Base-by-base conservation (phyloP, 2,329 filamentous ascomycete species). In the Colletotrichum zoysiae region DNA sequence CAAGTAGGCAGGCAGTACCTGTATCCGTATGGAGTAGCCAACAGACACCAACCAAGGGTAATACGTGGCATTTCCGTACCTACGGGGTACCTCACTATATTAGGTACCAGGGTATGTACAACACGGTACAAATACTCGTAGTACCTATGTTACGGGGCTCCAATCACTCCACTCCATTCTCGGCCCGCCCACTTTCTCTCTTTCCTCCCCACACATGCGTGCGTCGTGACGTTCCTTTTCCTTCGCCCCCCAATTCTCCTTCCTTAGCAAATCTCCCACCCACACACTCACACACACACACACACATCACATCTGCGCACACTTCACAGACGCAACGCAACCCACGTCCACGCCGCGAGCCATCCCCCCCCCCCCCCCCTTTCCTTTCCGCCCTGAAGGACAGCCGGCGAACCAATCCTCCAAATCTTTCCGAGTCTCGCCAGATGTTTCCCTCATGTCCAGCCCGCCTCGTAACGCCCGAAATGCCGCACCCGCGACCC, bases 401-500 rank as follows among this genome's bases (percentile, higher is more conserved):
- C 74, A 71, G 62, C 68, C 65, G 73, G 75, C 74, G 76, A 78
- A 78, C 76, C 76, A 76, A 75, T 73, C 69, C 76, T 76, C 75
- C 76, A 77, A 76, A 76, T 30, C 72, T 67, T 73, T 64, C 67
- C 68, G 65, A 75, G 71, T 73, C 73, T 76, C 80, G 83, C 84
- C 85, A 84, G 81, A 89, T 89, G 87, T 86, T 82, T 81, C 82
- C 83, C 86, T 85, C 87, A 89, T 89, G 87, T 89, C 86, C 82
- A 86, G 80, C 79, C 82, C 83, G 83, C 81, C 82, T 80, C 79
- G 79, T 80, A 80, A 82, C 79, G 80, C 81, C 82, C 85, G 87
- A 86, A 86, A 88, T 88, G 86, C 85, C 86, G 84, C 86, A 86
- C 78, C 78, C 79, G 80, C 84, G 79, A 82, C 80, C 79, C 78